Percentiles rank a stretch among this genome's conserved stretches.
phyloP scores from a whole-genome alignment of 108 stramenopile species.

The Pseudonitzschia multistriata region DNA sequence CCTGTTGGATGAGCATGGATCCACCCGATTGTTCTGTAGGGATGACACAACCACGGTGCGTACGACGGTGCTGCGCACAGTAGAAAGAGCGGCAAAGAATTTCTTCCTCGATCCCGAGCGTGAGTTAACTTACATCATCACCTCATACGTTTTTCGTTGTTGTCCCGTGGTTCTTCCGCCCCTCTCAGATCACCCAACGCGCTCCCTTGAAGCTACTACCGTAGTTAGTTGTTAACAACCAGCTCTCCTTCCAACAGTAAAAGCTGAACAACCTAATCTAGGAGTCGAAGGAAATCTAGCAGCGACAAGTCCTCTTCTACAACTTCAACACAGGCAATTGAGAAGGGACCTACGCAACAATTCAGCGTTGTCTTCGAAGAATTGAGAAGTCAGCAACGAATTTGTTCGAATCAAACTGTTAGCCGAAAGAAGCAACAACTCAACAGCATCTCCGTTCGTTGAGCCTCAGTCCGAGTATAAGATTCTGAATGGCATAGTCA shows the following conservation, averaged over 20 bases:
- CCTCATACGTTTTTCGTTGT: slow-evolving; percentile 1
- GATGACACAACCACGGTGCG: background rate
- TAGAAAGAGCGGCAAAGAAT: background rate
- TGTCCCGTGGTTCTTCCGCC: background rate
- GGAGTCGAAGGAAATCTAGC: background rate
- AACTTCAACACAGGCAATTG: background rate
- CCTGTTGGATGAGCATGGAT: background rate
- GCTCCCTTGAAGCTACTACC: background rate
- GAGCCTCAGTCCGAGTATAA: background rate
- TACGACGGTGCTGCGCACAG: background rate
- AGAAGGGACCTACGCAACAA: background rate
- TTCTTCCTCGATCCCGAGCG: slow-evolving; percentile 10
- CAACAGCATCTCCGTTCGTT: too few species aligned
- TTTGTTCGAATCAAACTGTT: background rate
- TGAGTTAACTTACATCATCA: slow-evolving; percentile 8
- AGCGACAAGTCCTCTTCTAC: background rate
- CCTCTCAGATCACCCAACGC: background rate
- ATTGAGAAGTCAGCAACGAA: background rate
- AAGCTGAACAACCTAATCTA: background rate
- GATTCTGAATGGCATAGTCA: background rate
- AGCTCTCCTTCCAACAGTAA: background rate
- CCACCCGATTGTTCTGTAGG: slow-evolving; percentile 1
- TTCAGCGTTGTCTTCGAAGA: background rate
- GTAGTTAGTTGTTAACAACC: background rate
- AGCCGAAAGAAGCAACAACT: too few species aligned